Evolutionary conservation across 2,329 filamentous ascomycete species (phyloP).

Genomic region (Colletotrichum spaethianum): DNA sequence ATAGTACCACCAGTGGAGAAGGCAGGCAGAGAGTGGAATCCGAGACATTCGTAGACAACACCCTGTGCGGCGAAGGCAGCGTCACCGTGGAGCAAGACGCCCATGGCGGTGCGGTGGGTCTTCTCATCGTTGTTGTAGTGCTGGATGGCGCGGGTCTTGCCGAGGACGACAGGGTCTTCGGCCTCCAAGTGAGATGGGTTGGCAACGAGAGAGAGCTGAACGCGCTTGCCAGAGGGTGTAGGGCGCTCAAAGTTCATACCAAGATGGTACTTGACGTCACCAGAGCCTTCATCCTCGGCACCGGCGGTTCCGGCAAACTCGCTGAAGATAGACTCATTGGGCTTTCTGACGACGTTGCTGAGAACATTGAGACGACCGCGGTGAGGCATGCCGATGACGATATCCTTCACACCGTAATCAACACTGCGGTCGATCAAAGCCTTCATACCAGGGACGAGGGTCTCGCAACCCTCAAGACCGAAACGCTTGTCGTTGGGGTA

Average conservation of each 20-base stretch:
- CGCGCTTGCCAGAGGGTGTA: constrained; percentile 97
- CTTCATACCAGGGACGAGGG: constrained; percentile 98
- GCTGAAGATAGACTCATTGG: constrained; percentile 99
- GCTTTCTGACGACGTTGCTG: constrained; percentile 98
- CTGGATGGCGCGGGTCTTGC: constrained; percentile 97
- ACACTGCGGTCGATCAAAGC: constrained; percentile 98
- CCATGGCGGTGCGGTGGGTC: constrained; percentile 91
- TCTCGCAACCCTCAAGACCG: constrained; percentile 97
- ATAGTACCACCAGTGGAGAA: constrained; percentile 98
- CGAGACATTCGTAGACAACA: constrained; percentile 98
- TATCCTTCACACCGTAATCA: constrained; percentile 98
- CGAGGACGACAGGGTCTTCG: constrained; percentile 96
- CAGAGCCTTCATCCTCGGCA: constrained; percentile 94
- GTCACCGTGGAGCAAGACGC: constrained; percentile 95
- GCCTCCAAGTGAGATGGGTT: constrained; percentile 99
- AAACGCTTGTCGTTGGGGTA: constrained; percentile 99
- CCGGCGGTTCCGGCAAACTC: constrained; percentile 93
- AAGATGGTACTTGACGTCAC: constrained; percentile 99
- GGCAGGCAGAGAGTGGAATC: constrained; percentile 94
- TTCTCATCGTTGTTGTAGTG: constrained; percentile 99
- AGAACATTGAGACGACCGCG: constrained; percentile 98
- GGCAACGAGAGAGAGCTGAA: constrained; percentile 98
- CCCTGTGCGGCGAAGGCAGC: constrained; percentile 97
- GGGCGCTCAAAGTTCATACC: constrained; percentile 99
- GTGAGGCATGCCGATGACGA: constrained; percentile 99